phyloP scores from a whole-genome alignment of 345 rosid species.

The Pistacia vera region DNA sequence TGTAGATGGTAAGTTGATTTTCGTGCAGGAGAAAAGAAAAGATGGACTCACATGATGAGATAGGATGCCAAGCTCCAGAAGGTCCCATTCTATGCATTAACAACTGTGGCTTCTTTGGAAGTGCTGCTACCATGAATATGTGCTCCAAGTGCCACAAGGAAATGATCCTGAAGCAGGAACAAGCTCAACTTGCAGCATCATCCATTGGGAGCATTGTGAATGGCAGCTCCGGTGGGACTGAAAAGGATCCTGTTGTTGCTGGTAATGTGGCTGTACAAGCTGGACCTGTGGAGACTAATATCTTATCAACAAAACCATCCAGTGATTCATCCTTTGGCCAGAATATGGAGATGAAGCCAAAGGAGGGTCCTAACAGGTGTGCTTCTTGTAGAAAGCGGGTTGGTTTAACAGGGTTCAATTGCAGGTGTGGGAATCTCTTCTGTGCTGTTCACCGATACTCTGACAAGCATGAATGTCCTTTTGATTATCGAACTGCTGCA shows the following conservation, averaged over 20 bases:
- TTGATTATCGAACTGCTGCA: too few species aligned
- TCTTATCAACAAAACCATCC: conserved; percentile 23
- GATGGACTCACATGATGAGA: conserved; percentile 57
- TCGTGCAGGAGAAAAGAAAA: conserved; percentile 27
- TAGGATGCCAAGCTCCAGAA: conserved; percentile 57
- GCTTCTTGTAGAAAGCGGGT: conserved; percentile 55
- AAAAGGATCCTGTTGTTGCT: too few species aligned
- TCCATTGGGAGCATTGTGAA: conserved; percentile 46
- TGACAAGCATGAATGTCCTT: conserved; percentile 66
- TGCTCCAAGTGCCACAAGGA: conserved; percentile 61
- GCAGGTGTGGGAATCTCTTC: conserved; percentile 71
- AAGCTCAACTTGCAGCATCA: conserved; percentile 45
- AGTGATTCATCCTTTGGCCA: conserved; percentile 14
- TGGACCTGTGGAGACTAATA: conserved; percentile 26
- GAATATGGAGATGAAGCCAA: conserved; percentile 33
- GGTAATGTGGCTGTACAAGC: too few species aligned
- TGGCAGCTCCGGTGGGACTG: conserved; percentile 35
- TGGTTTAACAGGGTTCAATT: conserved; percentile 65
- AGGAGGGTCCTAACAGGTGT: conserved; percentile 59
- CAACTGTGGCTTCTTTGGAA: conserved; percentile 65
- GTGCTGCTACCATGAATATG: conserved; percentile 61
- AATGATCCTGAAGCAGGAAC: conserved; percentile 50
- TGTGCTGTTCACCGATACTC: conserved; percentile 69
- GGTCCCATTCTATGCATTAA: conserved; percentile 51
- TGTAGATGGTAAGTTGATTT: conserved; percentile 6